Evolutionary conservation across 1,284 basidiomycete genomes (phyloP).

Genomic region (Ustilago lituana): DNA sequence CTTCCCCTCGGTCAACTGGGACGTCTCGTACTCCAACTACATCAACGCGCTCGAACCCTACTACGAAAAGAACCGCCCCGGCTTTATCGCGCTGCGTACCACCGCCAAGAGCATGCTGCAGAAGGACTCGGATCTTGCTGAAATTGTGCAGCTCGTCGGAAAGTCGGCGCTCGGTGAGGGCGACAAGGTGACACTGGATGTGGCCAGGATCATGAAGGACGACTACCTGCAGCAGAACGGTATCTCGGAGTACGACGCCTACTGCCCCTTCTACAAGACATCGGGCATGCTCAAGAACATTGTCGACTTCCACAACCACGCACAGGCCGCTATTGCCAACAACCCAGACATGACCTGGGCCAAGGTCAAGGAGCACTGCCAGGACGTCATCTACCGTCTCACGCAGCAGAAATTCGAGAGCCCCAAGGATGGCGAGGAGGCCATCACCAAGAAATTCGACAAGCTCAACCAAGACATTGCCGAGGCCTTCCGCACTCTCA

Average conservation of each 20-base stretch:
- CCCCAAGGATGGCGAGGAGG: constrained; percentile 66
- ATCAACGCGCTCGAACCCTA: constrained; percentile 92
- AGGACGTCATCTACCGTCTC: constrained; percentile 91
- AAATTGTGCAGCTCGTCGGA: constrained; percentile 98
- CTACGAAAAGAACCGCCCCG: constrained; percentile 86
- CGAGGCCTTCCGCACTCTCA: constrained; percentile 64
- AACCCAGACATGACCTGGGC: constrained; percentile 86
- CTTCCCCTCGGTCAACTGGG: constrained; percentile 99
- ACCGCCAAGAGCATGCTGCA: constrained; percentile 96
- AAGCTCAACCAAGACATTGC: constrained; percentile 63
- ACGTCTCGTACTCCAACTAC: constrained; percentile 97
- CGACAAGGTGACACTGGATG: constrained; percentile 98
- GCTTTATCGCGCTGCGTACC: constrained; percentile 89
- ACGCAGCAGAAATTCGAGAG: constrained; percentile 98
- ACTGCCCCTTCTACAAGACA: constrained; percentile 84
- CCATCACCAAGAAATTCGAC: constrained; percentile 58
- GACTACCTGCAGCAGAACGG: constrained; percentile 99
- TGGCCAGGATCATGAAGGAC: constrained; percentile 91
- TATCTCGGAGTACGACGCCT: constrained; percentile 96
- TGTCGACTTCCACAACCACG: constrained; percentile 90
- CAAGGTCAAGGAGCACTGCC: constrained; percentile 86
- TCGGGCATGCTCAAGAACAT: constrained; percentile 95
- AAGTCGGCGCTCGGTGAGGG: constrained; percentile 96
- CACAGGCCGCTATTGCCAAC: constrained; percentile 80
- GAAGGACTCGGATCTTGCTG: constrained; percentile 97